Evolutionary conservation across 805 yeast genomes (phyloP).

Genomic region (Lachancea dasiensis): DNA sequence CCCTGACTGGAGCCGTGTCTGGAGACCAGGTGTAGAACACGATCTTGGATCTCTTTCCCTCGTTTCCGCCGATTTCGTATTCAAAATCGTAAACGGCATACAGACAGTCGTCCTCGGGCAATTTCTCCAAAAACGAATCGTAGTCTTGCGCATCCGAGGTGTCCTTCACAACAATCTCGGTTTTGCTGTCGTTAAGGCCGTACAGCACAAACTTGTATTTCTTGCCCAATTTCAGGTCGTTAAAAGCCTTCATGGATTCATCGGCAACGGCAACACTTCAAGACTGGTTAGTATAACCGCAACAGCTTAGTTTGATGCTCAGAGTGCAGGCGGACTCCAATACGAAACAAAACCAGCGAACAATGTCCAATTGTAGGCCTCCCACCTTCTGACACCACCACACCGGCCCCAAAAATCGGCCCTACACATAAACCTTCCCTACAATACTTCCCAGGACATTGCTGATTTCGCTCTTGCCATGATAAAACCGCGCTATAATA

Average conservation of each 20-base stretch:
- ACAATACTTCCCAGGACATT: no score
- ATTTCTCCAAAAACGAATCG: constrained; percentile 77
- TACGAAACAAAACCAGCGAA: no score
- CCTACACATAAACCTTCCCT: not conserved
- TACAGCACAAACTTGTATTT: constrained; percentile 79
- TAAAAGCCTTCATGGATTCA: constrained; percentile 89
- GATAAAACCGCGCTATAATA: not conserved
- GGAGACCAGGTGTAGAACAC: constrained; percentile 90
- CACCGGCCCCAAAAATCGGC: not conserved
- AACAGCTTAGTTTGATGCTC: no score
- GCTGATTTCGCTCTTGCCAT: no score
- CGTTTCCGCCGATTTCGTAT: constrained; percentile 82
- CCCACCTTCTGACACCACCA: no score
- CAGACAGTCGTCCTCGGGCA: constrained; percentile 94
- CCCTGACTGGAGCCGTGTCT: constrained; percentile 90
- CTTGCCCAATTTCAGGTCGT: constrained; percentile 92
- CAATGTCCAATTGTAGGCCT: no score
- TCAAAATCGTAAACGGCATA: constrained; percentile 97
- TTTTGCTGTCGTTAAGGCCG: constrained; percentile 75
- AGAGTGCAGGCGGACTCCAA: no score
- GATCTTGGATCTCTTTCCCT: constrained; percentile 85
- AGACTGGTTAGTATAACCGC: no score
- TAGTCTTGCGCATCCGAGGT: constrained; percentile 72
- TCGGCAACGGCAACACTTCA: constrained; percentile 84
- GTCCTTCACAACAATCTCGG: constrained; percentile 84